Conservation (phyloP, 495 filamentous ascomycete genomes). For the Penicillium coffeae region DNA sequence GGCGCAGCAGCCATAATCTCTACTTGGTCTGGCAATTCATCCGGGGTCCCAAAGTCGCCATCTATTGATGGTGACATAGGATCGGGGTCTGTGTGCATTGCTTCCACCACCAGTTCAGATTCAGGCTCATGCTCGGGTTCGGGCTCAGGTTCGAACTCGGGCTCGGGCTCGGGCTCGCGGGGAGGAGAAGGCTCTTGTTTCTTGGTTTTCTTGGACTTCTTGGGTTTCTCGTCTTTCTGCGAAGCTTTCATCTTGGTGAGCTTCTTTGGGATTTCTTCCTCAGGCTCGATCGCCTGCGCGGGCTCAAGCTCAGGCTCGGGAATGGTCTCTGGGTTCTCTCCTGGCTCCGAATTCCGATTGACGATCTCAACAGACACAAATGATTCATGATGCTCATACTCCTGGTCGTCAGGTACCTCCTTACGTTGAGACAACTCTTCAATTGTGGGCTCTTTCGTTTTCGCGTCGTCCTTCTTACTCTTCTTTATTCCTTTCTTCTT, state of each 20-base stretch:
- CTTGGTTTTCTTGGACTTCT: constrained; percentile 49
- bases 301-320: constrained; percentile 4
- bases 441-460: constrained; percentile 12
- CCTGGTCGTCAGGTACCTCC: constrained; percentile 30
- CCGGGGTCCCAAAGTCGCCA: constrained; percentile 17
- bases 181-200: constrained; percentile 19
- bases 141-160: too few species aligned
- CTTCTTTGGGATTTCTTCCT: constrained; percentile 11
- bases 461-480: constrained; percentile 26
- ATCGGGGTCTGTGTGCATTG: not conserved
- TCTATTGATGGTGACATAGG: constrained; percentile 14
- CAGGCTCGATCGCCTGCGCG: constrained; percentile 30
- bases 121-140: not conserved
- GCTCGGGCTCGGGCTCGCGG: constrained; percentile 4
- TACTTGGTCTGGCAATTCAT: constrained; percentile 24
- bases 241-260: constrained; percentile 24
- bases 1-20: constrained; percentile 20
- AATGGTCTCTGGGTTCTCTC: not conserved
- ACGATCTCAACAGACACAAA: constrained; percentile 36
- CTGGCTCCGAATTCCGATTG: constrained; percentile 13
- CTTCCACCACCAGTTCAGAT: constrained; percentile 25
- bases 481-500: constrained; percentile 31
- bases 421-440: constrained; percentile 28
- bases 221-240: constrained; percentile 43
- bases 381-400: constrained; percentile 35